Percentiles rank a stretch among this genome's conserved stretches.
phyloP scores from a whole-genome alignment of 2,329 filamentous ascomycete genomes.

The Aspergillus proliferans region DNA sequence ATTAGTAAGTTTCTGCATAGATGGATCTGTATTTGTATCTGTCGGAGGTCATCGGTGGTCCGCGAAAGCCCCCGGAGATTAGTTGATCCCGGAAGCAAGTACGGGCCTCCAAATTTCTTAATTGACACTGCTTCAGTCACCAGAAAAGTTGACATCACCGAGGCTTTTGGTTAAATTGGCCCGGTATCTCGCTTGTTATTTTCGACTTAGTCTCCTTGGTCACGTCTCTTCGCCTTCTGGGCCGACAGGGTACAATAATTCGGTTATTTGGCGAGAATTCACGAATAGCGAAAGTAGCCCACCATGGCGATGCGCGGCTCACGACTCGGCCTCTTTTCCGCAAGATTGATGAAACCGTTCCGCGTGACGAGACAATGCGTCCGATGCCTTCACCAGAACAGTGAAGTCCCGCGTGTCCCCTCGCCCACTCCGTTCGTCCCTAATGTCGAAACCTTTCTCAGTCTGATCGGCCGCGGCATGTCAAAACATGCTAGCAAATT shows the following conservation, averaged over 20 bases:
- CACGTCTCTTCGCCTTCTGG: neutral
- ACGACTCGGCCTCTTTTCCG: conserved; percentile 19
- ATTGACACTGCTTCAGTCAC: neutral
- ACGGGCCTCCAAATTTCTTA: conserved; percentile 24
- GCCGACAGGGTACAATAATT: neutral
- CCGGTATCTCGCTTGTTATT: neutral
- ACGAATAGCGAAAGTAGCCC: conserved; percentile 2
- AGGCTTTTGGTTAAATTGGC: neutral
- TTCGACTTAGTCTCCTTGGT: too few species aligned
- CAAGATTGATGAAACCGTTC: conserved; percentile 19
- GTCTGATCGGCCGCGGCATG: conserved; percentile 81
- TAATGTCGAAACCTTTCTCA: conserved; percentile 78
- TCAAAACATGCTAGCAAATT: conserved; percentile 80
- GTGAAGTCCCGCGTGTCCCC: conserved; percentile 49
- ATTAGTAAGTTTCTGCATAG: too few species aligned
- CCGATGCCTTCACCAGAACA: conserved; percentile 38
- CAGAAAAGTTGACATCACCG: neutral
- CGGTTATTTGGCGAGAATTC: neutral
- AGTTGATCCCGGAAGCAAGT: conserved; percentile 22
- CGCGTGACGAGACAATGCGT: conserved; percentile 25
- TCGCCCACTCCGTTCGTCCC: conserved; percentile 78
- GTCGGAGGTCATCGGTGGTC: neutral
- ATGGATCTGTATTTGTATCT: neutral
- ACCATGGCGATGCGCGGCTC: conserved; percentile 27
- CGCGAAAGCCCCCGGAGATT: conserved; percentile 18